phyloP scores from a whole-genome alignment of 2,329 filamentous ascomycete genomes.

The Apiospora koreana region DNA sequence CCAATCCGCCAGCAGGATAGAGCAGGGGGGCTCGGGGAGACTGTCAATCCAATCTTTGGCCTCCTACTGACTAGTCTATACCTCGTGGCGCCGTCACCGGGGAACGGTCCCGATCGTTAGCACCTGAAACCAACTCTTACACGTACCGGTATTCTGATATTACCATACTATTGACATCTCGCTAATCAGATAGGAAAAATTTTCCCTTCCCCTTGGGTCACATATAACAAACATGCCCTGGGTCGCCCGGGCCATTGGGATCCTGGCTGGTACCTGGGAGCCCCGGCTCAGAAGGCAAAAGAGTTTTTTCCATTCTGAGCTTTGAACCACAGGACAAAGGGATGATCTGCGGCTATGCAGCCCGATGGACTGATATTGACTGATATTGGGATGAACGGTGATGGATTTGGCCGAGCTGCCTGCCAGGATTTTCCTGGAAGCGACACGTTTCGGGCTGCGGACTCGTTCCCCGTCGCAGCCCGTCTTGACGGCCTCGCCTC shows the following conservation, averaged over 20 bases:
- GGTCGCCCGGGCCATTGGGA: not conserved
- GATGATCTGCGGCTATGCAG: constrained; percentile 8
- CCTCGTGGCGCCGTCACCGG: constrained; percentile 8
- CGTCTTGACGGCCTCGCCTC: constrained; percentile 1
- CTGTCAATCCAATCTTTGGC: not conserved
- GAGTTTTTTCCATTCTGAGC: not conserved
- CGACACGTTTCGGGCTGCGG: constrained; percentile 4
- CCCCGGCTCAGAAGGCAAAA: not conserved
- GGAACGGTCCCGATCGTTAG: not conserved
- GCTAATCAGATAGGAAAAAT: constrained; percentile 9
- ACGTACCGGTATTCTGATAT: not conserved
- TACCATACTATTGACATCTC: not conserved
- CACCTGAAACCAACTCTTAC: constrained; percentile 3
- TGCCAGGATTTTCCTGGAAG: not conserved
- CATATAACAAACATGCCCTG: not conserved
- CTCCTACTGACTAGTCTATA: not conserved
- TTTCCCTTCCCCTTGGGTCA: not conserved
- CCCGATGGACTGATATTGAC: constrained; percentile 5
- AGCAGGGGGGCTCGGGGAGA: not conserved
- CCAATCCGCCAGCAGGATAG: not conserved
- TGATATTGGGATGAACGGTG: constrained; percentile 5
- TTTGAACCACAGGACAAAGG: not conserved
- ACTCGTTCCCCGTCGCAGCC: constrained; percentile 4
- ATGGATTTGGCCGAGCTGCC: not conserved
- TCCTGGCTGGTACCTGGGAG: not conserved